These are phyloP conservation scores for Leccinum truebloodii DNA, from an alignment of 768 basidiomycete species.

Conservation along the genomic window DNA sequence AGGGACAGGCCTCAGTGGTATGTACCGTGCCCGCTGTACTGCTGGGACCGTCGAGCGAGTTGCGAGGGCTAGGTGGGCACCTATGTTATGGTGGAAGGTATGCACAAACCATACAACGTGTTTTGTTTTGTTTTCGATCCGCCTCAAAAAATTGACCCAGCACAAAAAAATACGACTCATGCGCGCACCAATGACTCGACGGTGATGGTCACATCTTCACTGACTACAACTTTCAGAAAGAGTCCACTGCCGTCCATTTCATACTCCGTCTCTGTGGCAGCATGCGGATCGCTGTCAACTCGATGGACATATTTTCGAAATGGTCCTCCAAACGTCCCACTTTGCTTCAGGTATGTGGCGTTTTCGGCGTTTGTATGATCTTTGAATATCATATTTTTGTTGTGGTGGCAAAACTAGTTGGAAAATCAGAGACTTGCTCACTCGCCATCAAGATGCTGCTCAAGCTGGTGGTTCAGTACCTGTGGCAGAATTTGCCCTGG, in stretches of 20 bases:
- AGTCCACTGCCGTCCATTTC: background rate
- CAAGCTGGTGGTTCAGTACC: constrained; percentile 87
- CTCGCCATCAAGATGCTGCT: constrained; percentile 90
- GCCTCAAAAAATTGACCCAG: too few species aligned
- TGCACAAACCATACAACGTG: too few species aligned
- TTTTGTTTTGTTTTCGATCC: too few species aligned
- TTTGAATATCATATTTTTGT: constrained; percentile 5
- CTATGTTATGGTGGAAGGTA: too few species aligned
- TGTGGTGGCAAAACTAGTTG: constrained; percentile 87
- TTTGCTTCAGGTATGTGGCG: background rate
- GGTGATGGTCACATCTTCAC: too few species aligned
- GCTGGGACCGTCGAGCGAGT: too few species aligned
- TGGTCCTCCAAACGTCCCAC: background rate
- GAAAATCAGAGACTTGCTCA: constrained; percentile 89
- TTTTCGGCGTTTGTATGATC: background rate
- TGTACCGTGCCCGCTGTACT: too few species aligned
- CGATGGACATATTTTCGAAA: background rate
- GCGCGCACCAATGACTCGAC: too few species aligned
- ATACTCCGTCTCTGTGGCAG: background rate
- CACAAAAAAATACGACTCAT: too few species aligned
- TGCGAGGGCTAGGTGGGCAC: too few species aligned
- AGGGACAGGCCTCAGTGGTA: too few species aligned
- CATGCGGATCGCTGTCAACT: background rate
- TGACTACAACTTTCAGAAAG: background rate
- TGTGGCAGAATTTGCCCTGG: constrained; percentile 92